Evolutionary conservation across 1,139 yeast species (phyloP).

Genomic region (Cylindricascospora bacillispora): DNA sequence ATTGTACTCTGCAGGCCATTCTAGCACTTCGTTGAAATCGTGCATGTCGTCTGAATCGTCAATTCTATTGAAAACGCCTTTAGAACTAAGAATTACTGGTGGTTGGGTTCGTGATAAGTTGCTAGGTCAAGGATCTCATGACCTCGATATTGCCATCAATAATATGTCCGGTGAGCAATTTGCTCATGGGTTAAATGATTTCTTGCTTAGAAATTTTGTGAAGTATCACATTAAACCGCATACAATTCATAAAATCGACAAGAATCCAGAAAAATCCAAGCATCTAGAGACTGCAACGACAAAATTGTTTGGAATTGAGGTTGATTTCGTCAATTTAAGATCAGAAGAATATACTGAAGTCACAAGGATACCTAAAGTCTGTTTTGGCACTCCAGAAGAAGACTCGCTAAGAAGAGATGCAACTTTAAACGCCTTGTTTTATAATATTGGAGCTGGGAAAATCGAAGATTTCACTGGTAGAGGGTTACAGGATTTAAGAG

Average conservation of each 20-base stretch:
- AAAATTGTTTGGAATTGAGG: conserved; percentile 61
- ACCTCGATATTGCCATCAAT: conserved; percentile 84
- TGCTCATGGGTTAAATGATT: conserved; percentile 52
- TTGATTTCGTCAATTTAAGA: conserved; percentile 86
- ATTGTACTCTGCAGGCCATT: too few relatives aligned
- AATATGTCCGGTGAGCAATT: conserved; percentile 74
- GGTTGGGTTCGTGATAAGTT: conserved; percentile 98
- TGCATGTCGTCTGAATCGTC: too few relatives aligned
- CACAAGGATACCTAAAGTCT: conserved; percentile 64
- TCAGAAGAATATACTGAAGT: conserved; percentile 74
- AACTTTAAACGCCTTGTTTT: conserved; percentile 81
- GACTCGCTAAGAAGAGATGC: conserved; percentile 94
- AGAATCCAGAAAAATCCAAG: conserved; percentile 89
- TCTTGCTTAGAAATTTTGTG: conserved; percentile 29
- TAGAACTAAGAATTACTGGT: conserved; percentile 77
- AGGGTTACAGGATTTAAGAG: conserved; percentile 59
- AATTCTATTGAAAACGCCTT: conserved; percentile 7
- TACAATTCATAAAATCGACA: conserved; percentile 65
- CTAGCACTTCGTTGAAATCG: too few relatives aligned
- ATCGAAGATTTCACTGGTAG: conserved; percentile 76
- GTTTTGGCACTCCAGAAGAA: conserved; percentile 80
- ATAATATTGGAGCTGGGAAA: conserved; percentile 50
- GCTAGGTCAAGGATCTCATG: conserved; percentile 67
- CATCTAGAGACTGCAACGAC: conserved; percentile 96
- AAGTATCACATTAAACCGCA: conserved; percentile 35